Conservation (phyloP, 257 asterid genomes). For the Ehretia macrophylla region DNA sequence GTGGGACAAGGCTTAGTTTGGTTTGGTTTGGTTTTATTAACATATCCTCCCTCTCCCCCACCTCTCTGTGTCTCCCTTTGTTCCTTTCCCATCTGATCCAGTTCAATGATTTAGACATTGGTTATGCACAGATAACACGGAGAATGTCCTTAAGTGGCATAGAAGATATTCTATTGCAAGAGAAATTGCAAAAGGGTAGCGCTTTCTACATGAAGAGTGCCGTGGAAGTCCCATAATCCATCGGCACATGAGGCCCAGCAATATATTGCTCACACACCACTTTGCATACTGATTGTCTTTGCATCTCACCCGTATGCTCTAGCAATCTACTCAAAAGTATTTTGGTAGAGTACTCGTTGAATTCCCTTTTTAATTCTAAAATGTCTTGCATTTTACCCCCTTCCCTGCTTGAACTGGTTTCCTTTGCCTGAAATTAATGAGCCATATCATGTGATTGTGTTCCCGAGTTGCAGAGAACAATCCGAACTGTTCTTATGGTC, state of each 20-base stretch:
- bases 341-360: too few species aligned
- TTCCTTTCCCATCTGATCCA: not conserved
- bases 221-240: constrained; percentile 86
- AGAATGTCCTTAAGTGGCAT: constrained; percentile 61
- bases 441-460: too few species aligned
- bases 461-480: too few species aligned
- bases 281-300: constrained; percentile 50
- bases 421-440: too few species aligned
- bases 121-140: constrained; percentile 38
- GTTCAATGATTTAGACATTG: constrained; percentile 1
- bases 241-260: constrained; percentile 76
- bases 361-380: too few species aligned
- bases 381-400: too few species aligned
- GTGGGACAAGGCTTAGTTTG: too few species aligned
- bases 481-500: too few species aligned
- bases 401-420: too few species aligned
- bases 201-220: constrained; percentile 79
- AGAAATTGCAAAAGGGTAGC: constrained; percentile 78
- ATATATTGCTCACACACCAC: constrained; percentile 69
- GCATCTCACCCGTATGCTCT: not conserved
- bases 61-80: not conserved
- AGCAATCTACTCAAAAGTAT: too few species aligned
- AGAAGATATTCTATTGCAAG: constrained; percentile 62
- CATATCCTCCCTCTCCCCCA: not conserved
- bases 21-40: too few species aligned